Conservation (phyloP, 2,329 filamentous ascomycete species). For the Passalora sequoiae region DNA sequence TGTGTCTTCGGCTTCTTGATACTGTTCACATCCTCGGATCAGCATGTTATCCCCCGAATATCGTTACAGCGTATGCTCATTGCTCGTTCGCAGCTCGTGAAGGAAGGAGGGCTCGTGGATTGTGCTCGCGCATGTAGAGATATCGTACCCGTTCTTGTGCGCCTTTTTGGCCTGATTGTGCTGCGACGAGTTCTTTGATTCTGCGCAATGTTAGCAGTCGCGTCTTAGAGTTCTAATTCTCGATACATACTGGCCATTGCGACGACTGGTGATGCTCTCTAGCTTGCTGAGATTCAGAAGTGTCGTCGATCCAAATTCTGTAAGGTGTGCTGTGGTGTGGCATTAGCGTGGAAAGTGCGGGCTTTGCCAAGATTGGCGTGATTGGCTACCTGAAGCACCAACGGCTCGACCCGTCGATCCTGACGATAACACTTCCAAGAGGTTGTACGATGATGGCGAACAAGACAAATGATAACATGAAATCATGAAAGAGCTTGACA, state of each 20-base stretch:
- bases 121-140: conserved; percentile 5
- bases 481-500: too few species aligned
- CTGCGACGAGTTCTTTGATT: conserved; percentile 99
- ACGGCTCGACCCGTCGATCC: too few species aligned
- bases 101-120: too few species aligned
- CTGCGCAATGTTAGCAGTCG: conserved; percentile 46
- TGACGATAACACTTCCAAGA: too few species aligned
- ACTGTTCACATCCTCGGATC: conserved; percentile 47
- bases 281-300: conserved; percentile 14
- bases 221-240: neutral
- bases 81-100: neutral
- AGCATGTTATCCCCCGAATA: neutral
- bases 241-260: conserved; percentile 66
- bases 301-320: conserved; percentile 4
- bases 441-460: too few species aligned
- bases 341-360: neutral
- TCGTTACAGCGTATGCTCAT: neutral
- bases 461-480: too few species aligned
- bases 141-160: conserved; percentile 93
- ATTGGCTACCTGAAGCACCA: neutral
- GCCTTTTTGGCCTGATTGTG: conserved; percentile 98
- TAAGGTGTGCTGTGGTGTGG: conserved; percentile 3
- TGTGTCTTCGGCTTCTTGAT: conserved; percentile 99
- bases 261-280: conserved; percentile 30
- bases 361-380: neutral